Base-by-base conservation (phyloP, 2,329 filamentous ascomycete genomes). In the Tothia fuscella region DNA sequence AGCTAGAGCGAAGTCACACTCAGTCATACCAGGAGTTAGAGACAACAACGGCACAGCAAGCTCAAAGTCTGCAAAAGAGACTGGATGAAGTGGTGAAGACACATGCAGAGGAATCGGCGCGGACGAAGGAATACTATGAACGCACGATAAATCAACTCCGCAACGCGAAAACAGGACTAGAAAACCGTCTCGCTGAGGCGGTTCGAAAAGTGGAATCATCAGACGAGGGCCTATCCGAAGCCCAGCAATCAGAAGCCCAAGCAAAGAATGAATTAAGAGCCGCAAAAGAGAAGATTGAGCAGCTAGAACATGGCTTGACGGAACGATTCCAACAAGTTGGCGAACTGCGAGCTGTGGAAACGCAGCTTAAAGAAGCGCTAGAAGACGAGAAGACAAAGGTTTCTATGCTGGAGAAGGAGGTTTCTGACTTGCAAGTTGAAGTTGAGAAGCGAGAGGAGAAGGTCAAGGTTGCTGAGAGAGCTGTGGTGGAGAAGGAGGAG, bases 401-500 rank as follows among this genome's bases (percentile, higher is more conserved):
- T 6, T 6, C 35, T 9, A 44, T 44, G 42, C 36, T 44, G 2
- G 44, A 43, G 24, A 46, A 39, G 45, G 29, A 40, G 30, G 43
- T 38, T 1, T 38, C 38, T 26, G 33, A 47, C 36, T 40, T 47
- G 21, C 38, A 45, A 5, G 52, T 51, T 42, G 55, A 56, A 6
- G 46, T 46, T 25, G 30, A 44, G 12, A 42, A 43, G 14, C 48
- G 45, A 14, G 46, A 57, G 43, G 55, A 59, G 7, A 56, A 58
- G 10, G 20, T 49, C 13, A 42, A 46, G 25, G 45, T 26, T 21
- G 45, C 48, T 31, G 54, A 60, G 21, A 53, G 56, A 26, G 52
- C 48, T 3, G 54, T 57, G 39, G 59, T 62, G 46, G 59, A 60
- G 47, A 65, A 66, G 41, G 59, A 62, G 49, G 61, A 61, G 30